phyloP scores from a whole-genome alignment of 2,329 filamentous ascomycete species.

The Madurella mycetomatis region DNA sequence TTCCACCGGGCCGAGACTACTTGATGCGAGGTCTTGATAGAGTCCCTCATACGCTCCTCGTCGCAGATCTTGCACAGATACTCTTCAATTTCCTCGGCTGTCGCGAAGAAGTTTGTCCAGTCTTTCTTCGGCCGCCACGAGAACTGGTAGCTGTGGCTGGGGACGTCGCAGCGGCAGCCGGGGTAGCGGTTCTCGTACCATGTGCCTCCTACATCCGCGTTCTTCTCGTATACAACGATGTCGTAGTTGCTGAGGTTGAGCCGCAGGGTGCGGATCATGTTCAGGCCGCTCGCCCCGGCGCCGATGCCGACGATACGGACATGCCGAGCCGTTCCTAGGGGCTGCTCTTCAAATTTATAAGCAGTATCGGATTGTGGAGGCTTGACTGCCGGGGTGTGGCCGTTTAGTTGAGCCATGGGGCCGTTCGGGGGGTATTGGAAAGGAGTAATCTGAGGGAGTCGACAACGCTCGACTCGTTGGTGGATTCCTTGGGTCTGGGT shows the following conservation, averaged over 20 bases:
- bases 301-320: constrained; percentile 43
- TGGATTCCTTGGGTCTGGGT: background rate
- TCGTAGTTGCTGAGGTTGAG: constrained; percentile 41
- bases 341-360: constrained; percentile 36
- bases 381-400: constrained; percentile 2
- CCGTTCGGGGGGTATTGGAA: constrained; percentile 1
- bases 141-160: constrained; percentile 59
- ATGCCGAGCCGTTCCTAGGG: constrained; percentile 37
- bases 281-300: constrained; percentile 42
- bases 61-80: constrained; percentile 48
- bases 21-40: constrained; percentile 41
- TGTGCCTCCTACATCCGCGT: constrained; percentile 50
- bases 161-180: constrained; percentile 53
- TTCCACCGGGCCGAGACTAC: constrained; percentile 43
- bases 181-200: constrained; percentile 59
- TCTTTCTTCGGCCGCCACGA: constrained; percentile 55
- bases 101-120: constrained; percentile 56
- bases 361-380: background rate
- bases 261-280: constrained; percentile 43
- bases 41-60: constrained; percentile 43
- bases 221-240: constrained; percentile 53
- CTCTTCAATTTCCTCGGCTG: constrained; percentile 50
- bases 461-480: background rate
- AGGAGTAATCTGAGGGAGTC: background rate
- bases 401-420: constrained; percentile 10